Conservation (phyloP, 192 early-diverging fungal genomes). For the Entomortierella beljakovae region DNA sequence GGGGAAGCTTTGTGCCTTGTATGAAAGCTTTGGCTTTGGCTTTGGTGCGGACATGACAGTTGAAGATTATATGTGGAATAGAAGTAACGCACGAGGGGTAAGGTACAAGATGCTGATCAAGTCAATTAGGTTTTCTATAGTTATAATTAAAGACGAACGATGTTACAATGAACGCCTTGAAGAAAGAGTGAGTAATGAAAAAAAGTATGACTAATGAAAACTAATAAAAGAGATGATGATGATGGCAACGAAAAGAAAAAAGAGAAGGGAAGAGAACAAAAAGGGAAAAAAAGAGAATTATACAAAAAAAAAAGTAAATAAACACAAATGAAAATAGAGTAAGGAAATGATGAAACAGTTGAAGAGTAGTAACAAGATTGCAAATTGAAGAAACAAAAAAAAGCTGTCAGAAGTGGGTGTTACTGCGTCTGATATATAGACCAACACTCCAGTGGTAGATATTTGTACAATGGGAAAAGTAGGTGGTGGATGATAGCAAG, state of each 20-base stretch:
- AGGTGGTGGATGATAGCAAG: not conserved
- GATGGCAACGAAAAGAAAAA: not conserved
- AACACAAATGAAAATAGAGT: not conserved
- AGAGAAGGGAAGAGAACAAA: not conserved
- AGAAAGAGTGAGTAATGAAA: not conserved
- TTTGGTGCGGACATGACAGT: slow-evolving; percentile 20
- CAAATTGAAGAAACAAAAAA: not conserved
- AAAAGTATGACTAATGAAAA: not conserved
- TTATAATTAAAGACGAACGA: not conserved
- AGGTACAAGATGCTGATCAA: not conserved
- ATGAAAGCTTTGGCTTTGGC: slow-evolving; percentile 51
- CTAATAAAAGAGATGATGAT: not conserved
- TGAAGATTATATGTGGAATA: not conserved
- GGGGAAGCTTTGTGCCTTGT: slow-evolving; percentile 53
- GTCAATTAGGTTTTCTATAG: not conserved
- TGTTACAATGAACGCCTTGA: not conserved
- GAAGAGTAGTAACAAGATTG: slow-evolving; percentile 27
- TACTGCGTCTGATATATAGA: not conserved
- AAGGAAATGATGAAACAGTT: slow-evolving; percentile 30
- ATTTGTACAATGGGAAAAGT: not conserved
- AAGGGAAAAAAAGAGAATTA: not conserved
- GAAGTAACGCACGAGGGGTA: not conserved
- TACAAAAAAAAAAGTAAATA: not conserved
- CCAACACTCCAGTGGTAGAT: not conserved
- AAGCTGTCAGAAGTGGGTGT: not conserved